Evolutionary conservation across 345 rosid genomes (phyloP), one percentile per base, ranked within the genome.

Genomic region (Moringa oleifera): DNA sequence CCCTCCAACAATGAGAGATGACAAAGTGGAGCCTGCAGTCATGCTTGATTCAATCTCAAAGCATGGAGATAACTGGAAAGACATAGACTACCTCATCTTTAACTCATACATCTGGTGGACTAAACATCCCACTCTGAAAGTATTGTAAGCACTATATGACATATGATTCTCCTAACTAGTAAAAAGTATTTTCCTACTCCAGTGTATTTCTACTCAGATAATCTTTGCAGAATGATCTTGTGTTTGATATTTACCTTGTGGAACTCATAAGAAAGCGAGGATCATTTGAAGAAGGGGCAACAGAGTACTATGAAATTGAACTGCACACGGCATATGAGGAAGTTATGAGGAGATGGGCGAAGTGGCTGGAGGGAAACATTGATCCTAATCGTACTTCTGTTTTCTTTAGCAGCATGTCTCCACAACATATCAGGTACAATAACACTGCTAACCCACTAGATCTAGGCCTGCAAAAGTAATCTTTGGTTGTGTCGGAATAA

Each of bases 381-480:
- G 77, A 94, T 72, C 62, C 90, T 8, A 79, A 64, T 60, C 76
- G 69, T 10, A 85, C 95, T 15, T 65, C 71, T 0, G 80, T 86
- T 68, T 90, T 90, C 86, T 94, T 94, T 75, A 81, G 73, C 68
- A 85, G 96, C 85, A 71, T 73, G 89, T 80, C 99, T 31, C 97
- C 99, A 19, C 59, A 75, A 18, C 99, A 90, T 64, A 51, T 71
- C 63, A 83, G 80, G 98, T 88, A 76, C 61, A 8, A 50, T 16
- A 21, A 1, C 56, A 58, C 1, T 41, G 12, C 13, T 41, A 41
- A 9, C 12, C 12, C 47, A 11, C 12, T 41, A 41, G 47, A 11
- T 41, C 6, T 41, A 41, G 6, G 1, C 17, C 33, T 5, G 47
- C 12, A 7, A 22, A 4, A 41, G 12, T 15, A 11, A 41, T 41